Conservation (phyloP, 2,329 filamentous ascomycete species). For the Mollisia scopiformis region DNA sequence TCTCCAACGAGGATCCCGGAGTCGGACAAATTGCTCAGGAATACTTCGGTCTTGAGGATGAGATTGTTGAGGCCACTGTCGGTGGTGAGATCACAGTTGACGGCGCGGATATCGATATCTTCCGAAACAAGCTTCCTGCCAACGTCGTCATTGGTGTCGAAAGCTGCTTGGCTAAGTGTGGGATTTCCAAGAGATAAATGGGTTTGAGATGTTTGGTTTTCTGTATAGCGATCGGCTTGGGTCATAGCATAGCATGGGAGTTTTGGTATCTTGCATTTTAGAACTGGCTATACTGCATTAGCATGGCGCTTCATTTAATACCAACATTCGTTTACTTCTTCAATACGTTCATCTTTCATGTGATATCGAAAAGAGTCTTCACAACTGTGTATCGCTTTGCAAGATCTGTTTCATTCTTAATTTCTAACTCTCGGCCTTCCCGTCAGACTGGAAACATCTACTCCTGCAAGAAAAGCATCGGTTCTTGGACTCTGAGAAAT, state of each 20-base stretch:
- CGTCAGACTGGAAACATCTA: too few species aligned
- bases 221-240: background rate
- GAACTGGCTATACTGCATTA: background rate
- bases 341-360: too few species aligned
- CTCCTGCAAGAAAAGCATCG: too few species aligned
- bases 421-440: too few species aligned
- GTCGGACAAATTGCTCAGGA: constrained; percentile 40
- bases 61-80: constrained; percentile 37
- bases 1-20: constrained; percentile 39
- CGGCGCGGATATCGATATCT: constrained; percentile 38
- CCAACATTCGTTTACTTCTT: too few species aligned
- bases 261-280: background rate
- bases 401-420: too few species aligned
- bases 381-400: too few species aligned
- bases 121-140: constrained; percentile 37
- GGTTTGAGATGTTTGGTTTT: background rate
- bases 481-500: too few species aligned
- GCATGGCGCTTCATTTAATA: background rate
- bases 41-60: constrained; percentile 39
- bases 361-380: too few species aligned
- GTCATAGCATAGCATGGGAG: constrained; percentile 4
- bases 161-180: constrained; percentile 45
- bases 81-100: constrained; percentile 32
- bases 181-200: constrained; percentile 35
- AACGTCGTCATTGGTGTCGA: constrained; percentile 50